These are phyloP conservation scores for Lactarius trivialis DNA, from an alignment of 768 basidiomycete species.

Conservation along the genomic window DNA sequence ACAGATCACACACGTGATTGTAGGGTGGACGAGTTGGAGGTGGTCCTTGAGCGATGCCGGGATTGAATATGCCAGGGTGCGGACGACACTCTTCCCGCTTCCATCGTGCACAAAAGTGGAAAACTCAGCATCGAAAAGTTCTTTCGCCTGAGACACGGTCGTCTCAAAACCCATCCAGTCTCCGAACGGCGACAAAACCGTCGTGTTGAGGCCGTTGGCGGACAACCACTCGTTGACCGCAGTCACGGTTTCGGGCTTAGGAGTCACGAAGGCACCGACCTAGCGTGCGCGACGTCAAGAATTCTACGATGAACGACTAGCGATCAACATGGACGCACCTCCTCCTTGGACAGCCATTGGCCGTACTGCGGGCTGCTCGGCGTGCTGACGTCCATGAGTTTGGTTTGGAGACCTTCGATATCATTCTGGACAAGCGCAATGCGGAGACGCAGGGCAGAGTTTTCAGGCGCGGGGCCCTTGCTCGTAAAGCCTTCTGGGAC, in stretches of 20 bases:
- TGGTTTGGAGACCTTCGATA: background rate
- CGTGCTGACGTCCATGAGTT: background rate
- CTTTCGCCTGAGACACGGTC: slow-evolving; percentile 21
- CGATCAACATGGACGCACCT: background rate
- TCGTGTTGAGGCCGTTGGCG: slow-evolving; percentile 13
- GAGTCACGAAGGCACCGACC: slow-evolving; percentile 22
- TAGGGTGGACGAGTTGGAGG: slow-evolving; percentile 23
- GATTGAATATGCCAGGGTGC: slow-evolving; percentile 24
- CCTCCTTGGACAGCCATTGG: slow-evolving; percentile 4
- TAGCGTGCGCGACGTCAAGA: background rate
- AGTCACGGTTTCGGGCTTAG: slow-evolving; percentile 12
- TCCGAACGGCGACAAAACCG: slow-evolving; percentile 18
- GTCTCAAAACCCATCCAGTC: slow-evolving; percentile 22
- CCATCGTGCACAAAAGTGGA: slow-evolving; percentile 17
- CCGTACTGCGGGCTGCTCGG: slow-evolving; percentile 3
- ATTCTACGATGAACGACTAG: background rate
- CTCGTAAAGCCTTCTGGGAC: slow-evolving; percentile 3
- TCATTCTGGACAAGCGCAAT: background rate
- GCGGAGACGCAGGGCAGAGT: slow-evolving; percentile 1
- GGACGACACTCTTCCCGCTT: slow-evolving; percentile 18
- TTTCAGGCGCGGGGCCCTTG: slow-evolving; percentile 6
- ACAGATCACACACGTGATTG: slow-evolving; percentile 14
- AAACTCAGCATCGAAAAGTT: slow-evolving; percentile 20
- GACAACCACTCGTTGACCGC: slow-evolving; percentile 20
- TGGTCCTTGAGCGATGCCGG: slow-evolving; percentile 19